phyloP scores from a whole-genome alignment of 129 eudicot genomes.

The Flaveria trinervia region DNA sequence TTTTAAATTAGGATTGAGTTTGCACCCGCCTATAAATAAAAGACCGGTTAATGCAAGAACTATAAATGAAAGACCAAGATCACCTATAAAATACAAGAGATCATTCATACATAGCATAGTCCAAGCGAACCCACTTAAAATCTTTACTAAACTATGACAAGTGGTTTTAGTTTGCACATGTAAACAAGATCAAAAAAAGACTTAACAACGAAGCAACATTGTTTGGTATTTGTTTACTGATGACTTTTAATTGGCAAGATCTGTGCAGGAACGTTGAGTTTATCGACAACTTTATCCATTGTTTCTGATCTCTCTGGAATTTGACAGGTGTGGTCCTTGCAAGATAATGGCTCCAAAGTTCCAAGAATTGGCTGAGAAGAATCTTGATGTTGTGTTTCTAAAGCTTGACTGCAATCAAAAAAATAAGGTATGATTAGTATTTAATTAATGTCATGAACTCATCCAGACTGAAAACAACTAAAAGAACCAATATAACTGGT shows the following conservation, averaged over 20 bases:
- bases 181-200: no score
- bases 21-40: no score
- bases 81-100: no score
- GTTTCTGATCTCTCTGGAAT: constrained; percentile 13
- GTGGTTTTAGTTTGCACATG: no score
- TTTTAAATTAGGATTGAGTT: no score
- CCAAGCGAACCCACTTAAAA: no score
- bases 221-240: no score
- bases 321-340: constrained; percentile 95
- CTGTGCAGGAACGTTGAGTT: neutral
- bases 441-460: neutral
- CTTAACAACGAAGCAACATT: no score
- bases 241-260: neutral
- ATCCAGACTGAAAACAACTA: neutral
- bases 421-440: constrained; percentile 57
- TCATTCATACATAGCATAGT: no score
- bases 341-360: constrained; percentile 85
- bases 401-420: constrained; percentile 94
- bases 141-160: no score
- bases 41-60: no score
- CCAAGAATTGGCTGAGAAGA: constrained; percentile 59
- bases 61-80: no score
- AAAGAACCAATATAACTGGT: neutral
- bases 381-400: constrained; percentile 69
- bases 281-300: neutral